These are phyloP conservation scores for Peterozyma toletana DNA, from an alignment of 805 yeast species.

Conservation along the genomic window DNA sequence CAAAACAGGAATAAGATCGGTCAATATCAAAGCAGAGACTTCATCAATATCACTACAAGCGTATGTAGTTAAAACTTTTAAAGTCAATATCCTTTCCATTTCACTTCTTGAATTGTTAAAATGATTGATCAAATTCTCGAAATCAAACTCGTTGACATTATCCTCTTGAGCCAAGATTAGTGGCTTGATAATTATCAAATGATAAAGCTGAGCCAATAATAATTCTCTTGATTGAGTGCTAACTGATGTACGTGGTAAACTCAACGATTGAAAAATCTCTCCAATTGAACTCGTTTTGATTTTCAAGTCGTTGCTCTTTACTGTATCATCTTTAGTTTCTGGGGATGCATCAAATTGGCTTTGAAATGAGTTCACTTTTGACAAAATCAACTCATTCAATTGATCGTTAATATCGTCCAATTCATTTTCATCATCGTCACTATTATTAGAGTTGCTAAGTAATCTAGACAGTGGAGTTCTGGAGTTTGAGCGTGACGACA, in stretches of 20 bases:
- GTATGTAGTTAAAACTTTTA: slow-evolving; percentile 35
- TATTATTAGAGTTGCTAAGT: slow-evolving; percentile 9
- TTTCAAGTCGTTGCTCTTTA: slow-evolving; percentile 18
- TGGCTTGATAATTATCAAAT: slow-evolving; percentile 36
- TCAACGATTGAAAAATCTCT: slow-evolving; percentile 37
- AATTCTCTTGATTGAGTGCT: slow-evolving; percentile 40
- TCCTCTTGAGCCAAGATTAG: slow-evolving; percentile 27
- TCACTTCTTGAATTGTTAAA: slow-evolving; percentile 17
- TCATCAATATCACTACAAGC: slow-evolving; percentile 45
- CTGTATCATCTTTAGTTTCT: not conserved
- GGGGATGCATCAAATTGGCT: not conserved
- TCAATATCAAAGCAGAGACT: slow-evolving; percentile 28
- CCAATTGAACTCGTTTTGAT: slow-evolving; percentile 23
- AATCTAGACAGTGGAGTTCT: slow-evolving; percentile 10
- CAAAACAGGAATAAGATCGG: slow-evolving; percentile 20
- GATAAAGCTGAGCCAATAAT: slow-evolving; percentile 42
- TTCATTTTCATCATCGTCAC: slow-evolving; percentile 15
- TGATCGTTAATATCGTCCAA: slow-evolving; percentile 11
- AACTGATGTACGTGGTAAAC: slow-evolving; percentile 33
- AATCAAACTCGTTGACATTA: slow-evolving; percentile 27
- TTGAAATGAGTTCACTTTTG: slow-evolving; percentile 6
- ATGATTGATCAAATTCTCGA: slow-evolving; percentile 27
- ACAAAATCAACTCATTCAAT: slow-evolving; percentile 15
- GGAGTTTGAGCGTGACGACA: slow-evolving; percentile 15
- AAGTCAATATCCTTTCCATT: slow-evolving; percentile 29